Evolutionary conservation across 2,329 filamentous ascomycete genomes (phyloP), one percentile per base, ranked within the genome.

Genomic region (Alternaria brassicae): DNA sequence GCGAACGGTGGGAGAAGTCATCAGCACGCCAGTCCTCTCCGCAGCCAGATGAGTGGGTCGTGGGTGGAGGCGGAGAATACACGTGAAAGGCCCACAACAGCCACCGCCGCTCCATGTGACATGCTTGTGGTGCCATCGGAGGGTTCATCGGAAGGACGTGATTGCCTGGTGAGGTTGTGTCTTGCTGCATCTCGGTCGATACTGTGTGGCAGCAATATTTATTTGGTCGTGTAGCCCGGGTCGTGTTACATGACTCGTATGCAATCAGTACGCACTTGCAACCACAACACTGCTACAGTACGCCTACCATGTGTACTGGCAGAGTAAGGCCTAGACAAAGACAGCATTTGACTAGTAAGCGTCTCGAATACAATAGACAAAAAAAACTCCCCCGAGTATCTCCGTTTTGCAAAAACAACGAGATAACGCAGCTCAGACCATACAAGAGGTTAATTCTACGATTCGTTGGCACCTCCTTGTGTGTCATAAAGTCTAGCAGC

Each of bases 21-120:
- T 42, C 59, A 62, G 52, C 49, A 58, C 61, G 56, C 56, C 45
- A 55, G 32, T 40, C n/a, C 58, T 51, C 61, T 58, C 61, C 59
- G 49, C 56, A 57, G 49, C 27, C 27, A 53, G n/a, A 48, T 42
- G 15, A 47, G 61, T 63, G 61, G 61, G 55, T 34, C 61, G 30
- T 19, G 52, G 30, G 61, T 56, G 58, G 61, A 56, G 58, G 58
- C 48, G 53, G 58, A 56, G 47, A 57, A 15, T 25, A 48, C 60
- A 56, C 60, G 60, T 62, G 60, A 61, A 61, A 37, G 27, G 34
- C 44, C 36, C 37, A 21, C 23, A 12, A 42, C 32, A 50, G 49
- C 53, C 57, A 51, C 45, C 10, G 28, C 34, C 36, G 45, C 25
- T 30, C 37, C 34, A 21, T 42, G 60, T 59, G 51, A 53, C 52